These are phyloP conservation scores for Termitomyces sp. DNA, from an alignment of 768 basidiomycete species.

Conservation along the genomic window DNA sequence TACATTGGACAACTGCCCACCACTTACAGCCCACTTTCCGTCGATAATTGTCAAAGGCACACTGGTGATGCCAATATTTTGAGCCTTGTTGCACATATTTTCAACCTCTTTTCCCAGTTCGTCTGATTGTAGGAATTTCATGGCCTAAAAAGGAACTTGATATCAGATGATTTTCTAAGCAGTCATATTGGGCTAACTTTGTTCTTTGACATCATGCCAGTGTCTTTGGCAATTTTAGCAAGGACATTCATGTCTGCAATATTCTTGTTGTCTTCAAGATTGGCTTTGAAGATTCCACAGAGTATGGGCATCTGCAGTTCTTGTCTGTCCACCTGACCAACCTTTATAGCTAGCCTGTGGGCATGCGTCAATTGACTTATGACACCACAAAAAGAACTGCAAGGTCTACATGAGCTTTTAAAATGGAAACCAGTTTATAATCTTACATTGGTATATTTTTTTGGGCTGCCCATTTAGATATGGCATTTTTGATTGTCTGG, in stretches of 20 bases:
- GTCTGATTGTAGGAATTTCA: conserved; percentile 58
- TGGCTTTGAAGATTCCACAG: conserved; percentile 56
- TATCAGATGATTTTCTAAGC: neutral
- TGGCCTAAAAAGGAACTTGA: conserved; percentile 35
- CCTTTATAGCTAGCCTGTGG: conserved; percentile 69
- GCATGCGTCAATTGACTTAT: conserved; percentile 63
- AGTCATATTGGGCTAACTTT: conserved; percentile 39
- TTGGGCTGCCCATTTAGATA: conserved; percentile 48
- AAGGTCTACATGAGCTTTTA: conserved; percentile 1
- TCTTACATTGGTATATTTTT: conserved; percentile 56
- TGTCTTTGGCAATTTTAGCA: conserved; percentile 48
- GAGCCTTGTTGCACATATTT: conserved; percentile 54
- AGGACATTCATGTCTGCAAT: conserved; percentile 55
- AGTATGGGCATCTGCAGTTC: conserved; percentile 51
- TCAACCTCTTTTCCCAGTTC: conserved; percentile 63
- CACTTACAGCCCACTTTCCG: conserved; percentile 71
- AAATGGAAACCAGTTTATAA: neutral
- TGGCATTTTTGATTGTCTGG: conserved; percentile 30
- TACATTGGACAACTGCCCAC: conserved; percentile 66
- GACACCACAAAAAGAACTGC: conserved; percentile 52
- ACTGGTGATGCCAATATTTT: conserved; percentile 64
- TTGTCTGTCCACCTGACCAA: conserved; percentile 57
- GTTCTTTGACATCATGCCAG: conserved; percentile 49
- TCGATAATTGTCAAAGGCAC: conserved; percentile 80
- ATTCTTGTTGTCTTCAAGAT: conserved; percentile 60